Percentiles rank a stretch among this genome's conserved stretches.
phyloP scores from a whole-genome alignment of 1,284 basidiomycete species.

The Melampsora americana region DNA sequence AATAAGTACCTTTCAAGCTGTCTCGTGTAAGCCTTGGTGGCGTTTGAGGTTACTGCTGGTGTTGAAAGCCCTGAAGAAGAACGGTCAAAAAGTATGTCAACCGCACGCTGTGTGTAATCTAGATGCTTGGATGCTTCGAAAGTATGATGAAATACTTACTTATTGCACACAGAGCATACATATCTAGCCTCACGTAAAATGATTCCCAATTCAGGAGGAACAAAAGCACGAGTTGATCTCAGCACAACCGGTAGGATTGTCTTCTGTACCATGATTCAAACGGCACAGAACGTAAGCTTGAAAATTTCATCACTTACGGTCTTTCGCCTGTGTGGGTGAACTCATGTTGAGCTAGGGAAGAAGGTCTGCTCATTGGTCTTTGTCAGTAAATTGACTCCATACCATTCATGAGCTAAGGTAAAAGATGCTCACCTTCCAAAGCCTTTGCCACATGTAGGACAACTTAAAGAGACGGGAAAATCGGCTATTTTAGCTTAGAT shows the following conservation, averaged over 20 bases:
- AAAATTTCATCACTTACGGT: slow-evolving; percentile 22
- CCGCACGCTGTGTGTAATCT: not conserved
- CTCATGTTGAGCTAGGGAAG: slow-evolving; percentile 43
- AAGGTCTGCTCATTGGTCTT: slow-evolving; percentile 16
- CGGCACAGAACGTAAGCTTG: not conserved
- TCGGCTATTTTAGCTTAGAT: slow-evolving; percentile 1
- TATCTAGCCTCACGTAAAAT: slow-evolving; percentile 8
- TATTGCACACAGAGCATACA: slow-evolving; percentile 40
- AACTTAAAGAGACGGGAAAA: not conserved
- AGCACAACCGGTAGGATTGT: too few species aligned
- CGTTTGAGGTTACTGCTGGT: slow-evolving; percentile 43
- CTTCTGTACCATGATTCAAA: too few species aligned
- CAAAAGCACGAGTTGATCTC: not conserved
- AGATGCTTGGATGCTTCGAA: not conserved
- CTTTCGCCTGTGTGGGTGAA: slow-evolving; percentile 43
- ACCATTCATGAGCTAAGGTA: not conserved
- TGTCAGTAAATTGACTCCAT: not conserved
- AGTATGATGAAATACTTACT: slow-evolving; percentile 8
- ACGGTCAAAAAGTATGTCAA: not conserved
- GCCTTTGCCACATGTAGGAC: slow-evolving; percentile 41
- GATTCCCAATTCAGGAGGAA: not conserved
- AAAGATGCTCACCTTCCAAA: slow-evolving; percentile 37
- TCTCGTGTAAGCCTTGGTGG: slow-evolving; percentile 39
- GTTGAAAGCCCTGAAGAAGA: slow-evolving; percentile 39
- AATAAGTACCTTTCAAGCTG: not conserved